phyloP scores from a whole-genome alignment of 805 yeast species.

The Yarrowia divulgata region DNA sequence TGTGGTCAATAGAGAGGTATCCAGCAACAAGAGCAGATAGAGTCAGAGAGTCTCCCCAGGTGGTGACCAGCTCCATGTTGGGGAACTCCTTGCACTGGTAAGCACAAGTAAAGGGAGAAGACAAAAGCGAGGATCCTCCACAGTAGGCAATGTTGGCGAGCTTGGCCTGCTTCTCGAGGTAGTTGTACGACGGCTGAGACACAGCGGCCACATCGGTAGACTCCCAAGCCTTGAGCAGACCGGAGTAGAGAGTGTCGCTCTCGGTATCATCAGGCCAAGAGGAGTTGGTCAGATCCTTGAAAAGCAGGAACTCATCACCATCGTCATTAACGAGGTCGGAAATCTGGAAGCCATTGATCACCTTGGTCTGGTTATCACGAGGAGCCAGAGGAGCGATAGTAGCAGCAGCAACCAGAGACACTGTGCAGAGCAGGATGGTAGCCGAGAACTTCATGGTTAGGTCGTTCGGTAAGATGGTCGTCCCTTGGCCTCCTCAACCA shows the following conservation, averaged over 20 bases:
- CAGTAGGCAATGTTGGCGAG: constrained; percentile 30
- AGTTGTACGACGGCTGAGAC: background rate
- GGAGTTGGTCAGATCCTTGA: constrained; percentile 18
- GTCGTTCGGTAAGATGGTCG: background rate
- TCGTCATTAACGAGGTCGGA: background rate
- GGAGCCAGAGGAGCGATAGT: constrained; percentile 4
- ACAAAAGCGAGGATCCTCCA: constrained; percentile 10
- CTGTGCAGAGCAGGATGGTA: background rate
- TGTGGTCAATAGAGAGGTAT: constrained; percentile 19
- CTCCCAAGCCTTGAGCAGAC: background rate
- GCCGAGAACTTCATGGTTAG: constrained; percentile 5
- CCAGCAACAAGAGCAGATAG: constrained; percentile 17
- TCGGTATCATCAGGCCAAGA: background rate
- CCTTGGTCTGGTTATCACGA: background rate
- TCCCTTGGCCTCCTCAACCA: background rate
- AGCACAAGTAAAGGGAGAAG: constrained; percentile 8
- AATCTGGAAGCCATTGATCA: constrained; percentile 12
- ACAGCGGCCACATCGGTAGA: constrained; percentile 9
- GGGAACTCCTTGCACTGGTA: constrained; percentile 35
- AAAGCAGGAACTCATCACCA: background rate
- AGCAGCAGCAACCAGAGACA: background rate
- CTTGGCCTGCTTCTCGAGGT: constrained; percentile 27
- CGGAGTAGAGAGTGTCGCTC: background rate
- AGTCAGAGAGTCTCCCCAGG: constrained; percentile 5
- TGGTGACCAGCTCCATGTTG: constrained; percentile 18